phyloP scores from a whole-genome alignment of 768 basidiomycete genomes.

The Mycena galericulata region DNA sequence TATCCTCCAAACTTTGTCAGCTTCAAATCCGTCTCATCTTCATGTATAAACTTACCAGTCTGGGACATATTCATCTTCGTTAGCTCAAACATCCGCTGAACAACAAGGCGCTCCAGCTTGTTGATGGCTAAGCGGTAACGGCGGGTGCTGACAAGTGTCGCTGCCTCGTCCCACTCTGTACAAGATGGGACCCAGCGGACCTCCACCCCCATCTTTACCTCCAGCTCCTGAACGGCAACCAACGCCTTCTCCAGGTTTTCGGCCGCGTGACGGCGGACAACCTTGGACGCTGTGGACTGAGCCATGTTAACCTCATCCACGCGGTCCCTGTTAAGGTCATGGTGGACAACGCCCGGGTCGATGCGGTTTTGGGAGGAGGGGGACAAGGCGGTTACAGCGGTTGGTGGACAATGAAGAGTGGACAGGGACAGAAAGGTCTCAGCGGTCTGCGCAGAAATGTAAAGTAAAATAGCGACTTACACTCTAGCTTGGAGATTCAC shows the following conservation, averaged over 20 bases:
- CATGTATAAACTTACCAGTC: slow-evolving; percentile 3
- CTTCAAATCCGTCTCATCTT: too few relatives aligned
- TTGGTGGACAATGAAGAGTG: too few relatives aligned
- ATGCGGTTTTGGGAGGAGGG: too few relatives aligned
- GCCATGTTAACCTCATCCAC: too few relatives aligned
- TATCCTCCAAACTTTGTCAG: too few relatives aligned
- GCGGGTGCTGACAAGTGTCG: slow-evolving; percentile 5
- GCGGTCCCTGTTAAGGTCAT: too few relatives aligned
- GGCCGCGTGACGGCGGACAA: slow-evolving; percentile 1
- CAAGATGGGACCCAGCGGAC: slow-evolving; percentile 8
- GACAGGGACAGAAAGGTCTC: too few relatives aligned
- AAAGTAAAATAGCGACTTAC: not conserved
- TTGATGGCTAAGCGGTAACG: slow-evolving; percentile 37
- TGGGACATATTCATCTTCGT: slow-evolving; percentile 37
- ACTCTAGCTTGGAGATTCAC: not conserved
- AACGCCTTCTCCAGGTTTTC: slow-evolving; percentile 1
- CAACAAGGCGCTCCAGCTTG: slow-evolving; percentile 35
- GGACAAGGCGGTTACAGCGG: too few relatives aligned
- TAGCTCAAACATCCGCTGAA: slow-evolving; percentile 40
- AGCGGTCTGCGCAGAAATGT: too few relatives aligned
- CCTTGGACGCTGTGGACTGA: too few relatives aligned
- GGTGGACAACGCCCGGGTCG: too few relatives aligned
- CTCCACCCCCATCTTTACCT: slow-evolving; percentile 7
- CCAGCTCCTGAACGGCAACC: slow-evolving; percentile 14
- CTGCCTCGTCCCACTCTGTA: not conserved